Evolutionary conservation across 106 monocot species (phyloP).

Genomic region (Triglochin maritima): DNA sequence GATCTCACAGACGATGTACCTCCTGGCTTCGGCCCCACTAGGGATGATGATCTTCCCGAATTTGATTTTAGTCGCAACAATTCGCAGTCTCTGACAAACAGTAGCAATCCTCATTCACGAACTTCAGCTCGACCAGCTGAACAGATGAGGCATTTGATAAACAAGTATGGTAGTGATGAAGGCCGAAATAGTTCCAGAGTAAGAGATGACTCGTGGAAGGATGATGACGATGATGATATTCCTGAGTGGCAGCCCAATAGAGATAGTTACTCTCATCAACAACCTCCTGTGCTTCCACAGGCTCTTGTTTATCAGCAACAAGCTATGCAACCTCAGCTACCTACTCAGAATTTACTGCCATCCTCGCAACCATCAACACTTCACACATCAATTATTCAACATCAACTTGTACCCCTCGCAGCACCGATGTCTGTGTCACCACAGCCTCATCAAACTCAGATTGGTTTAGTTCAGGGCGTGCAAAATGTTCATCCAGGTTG

Average conservation of each 20-base stretch:
- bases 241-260: slow-evolving; percentile 54
- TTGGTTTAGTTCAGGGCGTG: slow-evolving; percentile 6
- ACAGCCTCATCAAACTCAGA: slow-evolving; percentile 17
- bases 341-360: slow-evolving; percentile 9
- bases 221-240: slow-evolving; percentile 62
- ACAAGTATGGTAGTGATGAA: slow-evolving; percentile 52
- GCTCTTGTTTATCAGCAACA: slow-evolving; percentile 15
- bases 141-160: slow-evolving; percentile 59
- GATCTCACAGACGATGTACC: slow-evolving; percentile 53
- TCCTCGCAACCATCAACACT: neutral
- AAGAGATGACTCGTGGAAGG: slow-evolving; percentile 28
- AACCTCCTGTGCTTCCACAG: slow-evolving; percentile 7
- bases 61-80: slow-evolving; percentile 40
- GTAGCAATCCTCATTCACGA: neutral
- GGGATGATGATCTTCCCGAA: slow-evolving; percentile 84
- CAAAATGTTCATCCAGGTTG: slow-evolving; percentile 14
- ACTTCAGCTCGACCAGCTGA: slow-evolving; percentile 27
- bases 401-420: neutral
- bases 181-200: slow-evolving; percentile 4
- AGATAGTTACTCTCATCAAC: slow-evolving; percentile 10
- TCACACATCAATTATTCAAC: slow-evolving; percentile 4
- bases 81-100: slow-evolving; percentile 1
- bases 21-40: slow-evolving; percentile 68
- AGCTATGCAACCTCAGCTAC: neutral
- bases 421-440: slow-evolving; percentile 2